Evolutionary conservation across 2,329 filamentous ascomycete species (phyloP), one percentile per base, ranked within the genome.

Genomic region (Colletotrichum sp.): DNA sequence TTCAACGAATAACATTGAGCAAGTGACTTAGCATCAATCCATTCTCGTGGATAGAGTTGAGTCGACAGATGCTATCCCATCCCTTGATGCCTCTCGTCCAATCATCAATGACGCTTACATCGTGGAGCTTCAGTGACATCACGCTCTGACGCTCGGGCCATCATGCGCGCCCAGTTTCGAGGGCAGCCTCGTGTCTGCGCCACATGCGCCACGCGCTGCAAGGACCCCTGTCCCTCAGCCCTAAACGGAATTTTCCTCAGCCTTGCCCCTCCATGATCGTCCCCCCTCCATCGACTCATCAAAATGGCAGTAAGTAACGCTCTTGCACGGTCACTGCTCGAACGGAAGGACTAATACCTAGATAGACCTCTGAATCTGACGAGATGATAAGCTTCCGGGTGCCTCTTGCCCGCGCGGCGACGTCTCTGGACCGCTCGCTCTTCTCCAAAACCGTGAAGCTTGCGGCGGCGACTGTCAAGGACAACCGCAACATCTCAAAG

Each of bases 361-460:
- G 15, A 30, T 59, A 72, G 69, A 60, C 67, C 15, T 6, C 63
- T 75, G 66, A 65, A 4, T 59, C 75, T 34, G 81, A 84, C 75
- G 84, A 87, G 63, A 92, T 92, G 90, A 87, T 86, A 78, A 82
- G 91, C 67, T 95, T 98, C 84, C 92, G 93, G 79, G 95, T 96
- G 63, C 96, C 96, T 28, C 89, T 96, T 75, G 93, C 96, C 80
- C 94, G 95, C 84, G 93, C 93, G 75, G 95, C 95, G 88, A 93
- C 93, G 82, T 90, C 91, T 66, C 92, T 99, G 78, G 96, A 99
- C 86, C 93, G 95, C 79, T 90, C 93, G 18, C 93, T 98, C 78
- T 99, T 99, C 87, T 89, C 91, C 68, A 95, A 93, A 83, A 94
- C 90, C 1, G 87, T 98, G 71, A 92, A 93, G 28, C 88, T 96